Evolutionary conservation across 1,139 yeast species (phyloP), one percentile per base, ranked within the genome.

Genomic region (Suhomyces wounanorum): DNA sequence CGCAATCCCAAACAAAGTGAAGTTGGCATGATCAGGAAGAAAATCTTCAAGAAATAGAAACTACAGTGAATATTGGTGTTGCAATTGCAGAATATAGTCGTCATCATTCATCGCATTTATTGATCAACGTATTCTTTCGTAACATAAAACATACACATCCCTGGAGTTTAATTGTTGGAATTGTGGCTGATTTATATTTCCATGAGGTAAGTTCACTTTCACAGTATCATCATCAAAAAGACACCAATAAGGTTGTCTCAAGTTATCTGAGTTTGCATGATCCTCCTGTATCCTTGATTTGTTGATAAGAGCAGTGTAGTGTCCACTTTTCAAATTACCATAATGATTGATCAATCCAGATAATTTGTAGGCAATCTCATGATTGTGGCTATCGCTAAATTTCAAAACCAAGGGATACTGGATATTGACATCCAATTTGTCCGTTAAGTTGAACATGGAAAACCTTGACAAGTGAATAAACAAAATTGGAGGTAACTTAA

Each of bases 71-170:
- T n/a, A n/a, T n/a, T 21, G 23, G 23, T 21, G 6, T 6, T 21
- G 6, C 23, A 21, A 6, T 21, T 21, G 14, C 33, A 16, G 35
- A 8, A 3, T 31, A 31, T 31, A 14, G 17, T 33, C 18, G 3
- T 14, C 35, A 10, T 6, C 6, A 14, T 33, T 38, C 40, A 23
- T 23, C 28, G 18, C 37, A 41, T 41, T 41, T 41, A 41, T 41
- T 41, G 37, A 8, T 40, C 33, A 40, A 14, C 31, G 42, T 16
- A 49, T 63, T 49, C 82, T 69, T 60, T 83, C 87, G 61, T 87
- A 87, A 63, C 87, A 85, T 59, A 87, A 68, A n/a, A 87, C 89
- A 64, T 87, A 87, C 3, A 84, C 92, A 57, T 86, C 89, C 44
- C 79, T 75, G 45, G 85, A 81, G 11, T 73, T 70, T 50, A 81